phyloP scores from a whole-genome alignment of 192 early-diverging fungal species.

The Umbelopsis ramanniana region DNA sequence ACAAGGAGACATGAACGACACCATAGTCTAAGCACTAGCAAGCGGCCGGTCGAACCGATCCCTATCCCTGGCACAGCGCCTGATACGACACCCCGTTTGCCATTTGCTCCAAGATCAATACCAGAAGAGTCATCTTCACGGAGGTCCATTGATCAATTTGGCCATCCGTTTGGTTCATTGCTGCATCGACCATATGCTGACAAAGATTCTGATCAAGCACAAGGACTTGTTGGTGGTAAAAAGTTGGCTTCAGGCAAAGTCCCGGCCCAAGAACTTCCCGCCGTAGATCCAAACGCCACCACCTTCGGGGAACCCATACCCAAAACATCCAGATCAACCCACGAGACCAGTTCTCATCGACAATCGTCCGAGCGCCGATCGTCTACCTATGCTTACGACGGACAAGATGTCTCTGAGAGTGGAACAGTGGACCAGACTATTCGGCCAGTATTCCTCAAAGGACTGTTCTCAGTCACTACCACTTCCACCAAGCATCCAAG shows the following conservation, averaged over 20 bases:
- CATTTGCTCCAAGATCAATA: not conserved
- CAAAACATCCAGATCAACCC: not conserved
- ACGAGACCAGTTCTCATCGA: not conserved
- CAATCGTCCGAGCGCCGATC: not conserved
- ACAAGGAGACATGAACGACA: conserved; percentile 1
- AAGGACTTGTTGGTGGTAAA: not conserved
- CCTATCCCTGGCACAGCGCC: not conserved
- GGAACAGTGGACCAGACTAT: conserved; percentile 51
- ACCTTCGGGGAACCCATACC: not conserved
- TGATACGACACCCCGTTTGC: not conserved
- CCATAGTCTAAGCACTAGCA: not conserved
- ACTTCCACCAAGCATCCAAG: conserved; percentile 53
- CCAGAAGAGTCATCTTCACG: conserved; percentile 1
- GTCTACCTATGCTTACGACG: not conserved
- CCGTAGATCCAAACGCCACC: not conserved
- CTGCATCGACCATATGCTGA: not conserved
- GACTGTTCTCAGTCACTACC: conserved; percentile 57
- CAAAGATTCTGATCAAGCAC: not conserved
- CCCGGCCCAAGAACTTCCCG: not conserved
- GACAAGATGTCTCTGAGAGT: not conserved
- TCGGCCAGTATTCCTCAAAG: conserved; percentile 58
- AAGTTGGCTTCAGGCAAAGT: conserved; percentile 4
- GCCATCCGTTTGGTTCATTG: not conserved
- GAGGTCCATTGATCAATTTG: not conserved
- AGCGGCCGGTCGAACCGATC: conserved; percentile 3